phyloP scores from a whole-genome alignment of 768 basidiomycete species.

The Lentinula detonsa region DNA sequence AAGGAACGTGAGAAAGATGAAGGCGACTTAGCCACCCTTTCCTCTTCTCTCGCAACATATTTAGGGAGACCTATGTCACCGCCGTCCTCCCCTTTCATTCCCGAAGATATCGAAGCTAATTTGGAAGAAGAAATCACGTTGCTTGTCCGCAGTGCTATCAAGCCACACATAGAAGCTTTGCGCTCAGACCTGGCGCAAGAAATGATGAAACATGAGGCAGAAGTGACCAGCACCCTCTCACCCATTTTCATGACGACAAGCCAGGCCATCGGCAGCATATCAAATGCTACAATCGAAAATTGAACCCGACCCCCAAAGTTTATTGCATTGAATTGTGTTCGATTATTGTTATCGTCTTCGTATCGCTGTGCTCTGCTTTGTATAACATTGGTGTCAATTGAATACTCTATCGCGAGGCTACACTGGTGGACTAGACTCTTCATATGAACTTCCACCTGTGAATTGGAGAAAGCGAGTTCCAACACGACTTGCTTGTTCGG shows the following conservation, averaged over 20 bases:
- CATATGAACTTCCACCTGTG: constrained; percentile 34
- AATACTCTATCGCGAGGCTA: background rate
- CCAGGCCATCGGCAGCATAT: background rate
- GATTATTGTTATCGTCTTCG: background rate
- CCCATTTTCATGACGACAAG: constrained; percentile 10
- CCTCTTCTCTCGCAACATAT: constrained; percentile 18
- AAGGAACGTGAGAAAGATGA: constrained; percentile 7
- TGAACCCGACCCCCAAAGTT: background rate
- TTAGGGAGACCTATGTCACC: constrained; percentile 6
- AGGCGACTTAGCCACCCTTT: constrained; percentile 13
- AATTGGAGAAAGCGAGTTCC: constrained; percentile 64
- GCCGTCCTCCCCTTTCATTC: constrained; percentile 10
- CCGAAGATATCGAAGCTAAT: constrained; percentile 17
- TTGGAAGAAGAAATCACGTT: constrained; percentile 20
- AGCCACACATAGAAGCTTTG: constrained; percentile 17
- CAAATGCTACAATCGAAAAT: background rate
- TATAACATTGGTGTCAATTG: background rate
- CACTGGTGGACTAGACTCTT: constrained; percentile 22
- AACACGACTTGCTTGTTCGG: constrained; percentile 69
- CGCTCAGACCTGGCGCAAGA: constrained; percentile 17
- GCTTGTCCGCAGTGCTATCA: constrained; percentile 16
- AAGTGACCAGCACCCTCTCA: constrained; percentile 21
- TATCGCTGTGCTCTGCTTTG: background rate
- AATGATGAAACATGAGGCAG: constrained; percentile 15
- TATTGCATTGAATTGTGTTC: background rate